Conservation (phyloP, 352 stramenopile species). For the Phytophthora uliginosa region DNA sequence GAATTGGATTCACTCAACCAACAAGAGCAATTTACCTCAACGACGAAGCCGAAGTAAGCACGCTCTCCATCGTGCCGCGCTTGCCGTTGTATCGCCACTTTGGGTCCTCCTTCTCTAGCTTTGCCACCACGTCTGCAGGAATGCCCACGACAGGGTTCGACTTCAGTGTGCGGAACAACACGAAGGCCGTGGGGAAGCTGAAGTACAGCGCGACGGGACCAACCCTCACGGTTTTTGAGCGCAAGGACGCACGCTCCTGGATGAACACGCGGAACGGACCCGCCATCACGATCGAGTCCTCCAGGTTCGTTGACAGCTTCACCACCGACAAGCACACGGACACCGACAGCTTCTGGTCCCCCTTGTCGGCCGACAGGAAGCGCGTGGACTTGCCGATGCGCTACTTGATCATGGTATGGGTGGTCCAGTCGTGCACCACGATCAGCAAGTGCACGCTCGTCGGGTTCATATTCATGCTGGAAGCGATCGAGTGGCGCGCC, state of each 20-base stretch:
- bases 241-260: constrained; percentile 86
- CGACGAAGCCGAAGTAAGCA: constrained; percentile 33
- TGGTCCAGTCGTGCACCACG: constrained; percentile 91
- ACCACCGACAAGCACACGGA: constrained; percentile 83
- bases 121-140: constrained; percentile 43
- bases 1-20: background rate
- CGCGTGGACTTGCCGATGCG: constrained; percentile 70
- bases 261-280: constrained; percentile 93
- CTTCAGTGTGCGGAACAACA: constrained; percentile 81
- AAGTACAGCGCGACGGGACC: constrained; percentile 86
- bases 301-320: constrained; percentile 75
- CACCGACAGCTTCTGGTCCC: constrained; percentile 72
- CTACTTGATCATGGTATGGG: constrained; percentile 72
- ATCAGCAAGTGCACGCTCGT: constrained; percentile 87
- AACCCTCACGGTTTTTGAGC: constrained; percentile 68
- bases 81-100: constrained; percentile 78
- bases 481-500: constrained; percentile 94
- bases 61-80: constrained; percentile 75
- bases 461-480: constrained; percentile 89
- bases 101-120: constrained; percentile 60
- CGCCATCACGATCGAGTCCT: constrained; percentile 88
- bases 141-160: constrained; percentile 77
- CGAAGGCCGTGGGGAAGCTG: constrained; percentile 55
- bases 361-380: constrained; percentile 63
- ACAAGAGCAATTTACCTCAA: constrained; percentile 4